A percentile compares a stretch with the other conserved stretches of the same genome.
phyloP scores from a whole-genome alignment of 768 basidiomycete genomes.

The Austroboletus eburneus region DNA sequence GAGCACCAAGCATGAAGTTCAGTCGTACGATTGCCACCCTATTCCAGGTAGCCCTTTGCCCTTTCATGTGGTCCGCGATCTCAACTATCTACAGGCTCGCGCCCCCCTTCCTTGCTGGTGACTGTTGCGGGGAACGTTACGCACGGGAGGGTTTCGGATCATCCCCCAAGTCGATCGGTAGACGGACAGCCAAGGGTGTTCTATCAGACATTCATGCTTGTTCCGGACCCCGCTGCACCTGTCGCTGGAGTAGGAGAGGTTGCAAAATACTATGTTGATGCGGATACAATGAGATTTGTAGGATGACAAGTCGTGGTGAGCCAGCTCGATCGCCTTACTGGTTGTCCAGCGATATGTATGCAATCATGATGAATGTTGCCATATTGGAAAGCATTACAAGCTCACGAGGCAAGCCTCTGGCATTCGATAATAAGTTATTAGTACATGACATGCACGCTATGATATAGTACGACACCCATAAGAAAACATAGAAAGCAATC shows the following conservation, averaged over 20 bases:
- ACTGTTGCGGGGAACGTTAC: conserved; percentile 78
- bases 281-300: conserved; percentile 79
- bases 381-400: neutral
- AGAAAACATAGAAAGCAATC: conserved; percentile 13
- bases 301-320: conserved; percentile 40
- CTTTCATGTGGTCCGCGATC: conserved; percentile 4
- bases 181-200: conserved; percentile 84
- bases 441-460: conserved; percentile 15
- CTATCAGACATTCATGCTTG: conserved; percentile 83
- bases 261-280: conserved; percentile 77
- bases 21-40: conserved; percentile 87
- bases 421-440: conserved; percentile 2
- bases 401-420: neutral
- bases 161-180: conserved; percentile 49
- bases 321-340: neutral
- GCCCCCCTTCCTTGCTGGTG: conserved; percentile 74
- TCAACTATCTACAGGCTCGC: conserved; percentile 48
- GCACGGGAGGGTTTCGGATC: conserved; percentile 60
- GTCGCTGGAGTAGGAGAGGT: conserved; percentile 65
- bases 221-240: conserved; percentile 66
- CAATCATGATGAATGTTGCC: neutral
- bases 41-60: conserved; percentile 55
- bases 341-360: neutral
- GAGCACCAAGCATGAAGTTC: conserved; percentile 75
- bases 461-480: neutral